These are phyloP conservation scores for Pseudohyphozyma bogoriensis DNA, from an alignment of 768 basidiomycete species.

Conservation along the genomic window DNA sequence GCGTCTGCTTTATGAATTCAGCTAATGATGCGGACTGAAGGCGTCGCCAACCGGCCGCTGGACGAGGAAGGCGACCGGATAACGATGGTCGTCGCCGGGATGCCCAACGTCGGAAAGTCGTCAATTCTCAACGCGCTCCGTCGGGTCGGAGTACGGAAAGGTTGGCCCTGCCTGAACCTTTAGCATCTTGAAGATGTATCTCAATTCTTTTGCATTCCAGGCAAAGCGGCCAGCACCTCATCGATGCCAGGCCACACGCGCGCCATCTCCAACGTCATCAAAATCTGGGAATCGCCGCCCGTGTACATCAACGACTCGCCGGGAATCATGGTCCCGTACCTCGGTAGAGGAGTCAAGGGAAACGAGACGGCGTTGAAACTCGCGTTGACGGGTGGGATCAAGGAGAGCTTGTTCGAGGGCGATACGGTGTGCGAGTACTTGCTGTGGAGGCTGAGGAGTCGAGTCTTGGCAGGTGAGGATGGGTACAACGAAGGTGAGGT, in stretches of 20 bases:
- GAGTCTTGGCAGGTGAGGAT: conserved; percentile 26
- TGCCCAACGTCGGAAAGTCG: conserved; percentile 99
- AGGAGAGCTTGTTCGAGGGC: conserved; percentile 38
- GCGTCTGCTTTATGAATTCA: not conserved
- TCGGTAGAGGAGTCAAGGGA: conserved; percentile 73
- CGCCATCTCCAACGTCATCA: conserved; percentile 75
- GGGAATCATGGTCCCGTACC: conserved; percentile 91
- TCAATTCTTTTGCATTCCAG: conserved; percentile 39
- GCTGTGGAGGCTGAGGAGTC: conserved; percentile 37
- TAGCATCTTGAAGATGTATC: not conserved
- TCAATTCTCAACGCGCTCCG: conserved; percentile 83
- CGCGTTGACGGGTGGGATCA: conserved; percentile 69
- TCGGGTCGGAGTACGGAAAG: conserved; percentile 72
- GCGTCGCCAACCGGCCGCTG: conserved; percentile 13
- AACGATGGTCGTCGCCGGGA: conserved; percentile 77
- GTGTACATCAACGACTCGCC: conserved; percentile 94
- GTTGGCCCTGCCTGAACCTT: conserved; percentile 44
- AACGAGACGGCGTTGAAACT: conserved; percentile 88
- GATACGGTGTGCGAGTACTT: conserved; percentile 41
- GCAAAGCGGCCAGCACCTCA: conserved; percentile 82
- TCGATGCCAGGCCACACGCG: conserved; percentile 84
- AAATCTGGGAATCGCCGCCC: conserved; percentile 61
- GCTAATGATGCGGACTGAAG: conserved; percentile 1
- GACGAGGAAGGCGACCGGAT: conserved; percentile 26
- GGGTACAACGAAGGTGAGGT: conserved; percentile 36